These are phyloP conservation scores for Gracilaria domingensis DNA, from an alignment of 23 red algal species.

Conservation along the genomic window DNA sequence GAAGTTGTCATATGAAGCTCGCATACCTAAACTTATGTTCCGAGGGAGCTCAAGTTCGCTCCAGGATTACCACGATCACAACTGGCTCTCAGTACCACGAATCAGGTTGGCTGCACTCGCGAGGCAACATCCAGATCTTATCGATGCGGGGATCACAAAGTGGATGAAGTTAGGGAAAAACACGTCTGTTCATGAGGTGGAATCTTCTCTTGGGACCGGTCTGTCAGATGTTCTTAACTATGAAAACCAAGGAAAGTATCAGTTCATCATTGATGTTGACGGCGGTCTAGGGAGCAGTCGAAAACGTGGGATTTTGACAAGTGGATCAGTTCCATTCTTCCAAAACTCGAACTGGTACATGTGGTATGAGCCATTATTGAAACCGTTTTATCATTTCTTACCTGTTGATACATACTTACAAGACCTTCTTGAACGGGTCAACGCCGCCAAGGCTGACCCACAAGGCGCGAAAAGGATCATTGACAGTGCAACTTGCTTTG, in stretches of 20 bases:
- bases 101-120: conserved; percentile 47
- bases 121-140: conserved; percentile 62
- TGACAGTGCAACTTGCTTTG: conserved; percentile 45
- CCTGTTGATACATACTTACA: conserved; percentile 69
- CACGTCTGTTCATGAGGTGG: conserved; percentile 29
- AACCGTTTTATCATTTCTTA: conserved; percentile 66
- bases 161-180: conserved; percentile 73
- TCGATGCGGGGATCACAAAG: conserved; percentile 80
- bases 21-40: conserved; percentile 45
- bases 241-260: conserved; percentile 53
- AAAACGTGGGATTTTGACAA: conserved; percentile 73
- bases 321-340: conserved; percentile 71
- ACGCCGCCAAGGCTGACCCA: conserved; percentile 1
- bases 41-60: conserved; percentile 52
- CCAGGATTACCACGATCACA: conserved; percentile 52
- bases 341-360: conserved; percentile 77
- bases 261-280: conserved; percentile 81
- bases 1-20: conserved; percentile 9
- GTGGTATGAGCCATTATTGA: conserved; percentile 78
- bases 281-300: conserved; percentile 79
- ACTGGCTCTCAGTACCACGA: conserved; percentile 60
- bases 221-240: conserved; percentile 40
- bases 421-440: conserved; percentile 41
- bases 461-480: conserved; percentile 41
- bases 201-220: conserved; percentile 40